Evolutionary conservation across 306 rosid species (phyloP).

Genomic region (Herpetospermum pedunculosum): DNA sequence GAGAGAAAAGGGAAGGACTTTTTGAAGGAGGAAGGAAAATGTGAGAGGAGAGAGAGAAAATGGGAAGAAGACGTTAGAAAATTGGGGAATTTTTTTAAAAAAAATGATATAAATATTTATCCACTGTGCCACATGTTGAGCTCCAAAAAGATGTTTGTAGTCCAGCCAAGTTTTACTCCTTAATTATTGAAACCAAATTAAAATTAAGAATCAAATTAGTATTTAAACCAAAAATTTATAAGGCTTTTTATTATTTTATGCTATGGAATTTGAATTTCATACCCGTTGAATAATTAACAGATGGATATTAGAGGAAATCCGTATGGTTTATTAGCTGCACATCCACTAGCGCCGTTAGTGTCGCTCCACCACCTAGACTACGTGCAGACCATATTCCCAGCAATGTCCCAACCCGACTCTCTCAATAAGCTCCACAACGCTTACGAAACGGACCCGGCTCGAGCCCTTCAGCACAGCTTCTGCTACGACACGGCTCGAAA

Average conservation of each 20-base stretch:
- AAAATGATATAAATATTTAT: too few relatives aligned
- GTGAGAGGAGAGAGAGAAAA: too few relatives aligned
- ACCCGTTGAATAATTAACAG: constrained; percentile 12
- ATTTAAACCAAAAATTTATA: not conserved
- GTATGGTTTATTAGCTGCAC: constrained; percentile 56
- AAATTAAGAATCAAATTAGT: too few relatives aligned
- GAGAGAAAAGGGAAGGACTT: too few relatives aligned
- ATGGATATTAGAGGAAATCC: constrained; percentile 51
- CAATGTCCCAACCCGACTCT: constrained; percentile 16
- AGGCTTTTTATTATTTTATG: not conserved
- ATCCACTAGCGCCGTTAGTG: constrained; percentile 61
- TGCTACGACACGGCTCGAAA: constrained; percentile 46
- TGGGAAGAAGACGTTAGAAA: too few relatives aligned
- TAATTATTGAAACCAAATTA: too few relatives aligned
- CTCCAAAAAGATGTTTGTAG: too few relatives aligned
- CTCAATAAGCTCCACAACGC: constrained; percentile 12
- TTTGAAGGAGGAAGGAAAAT: too few relatives aligned
- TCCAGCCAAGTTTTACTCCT: too few relatives aligned
- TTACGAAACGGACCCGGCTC: constrained; percentile 40
- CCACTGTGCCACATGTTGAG: too few relatives aligned
- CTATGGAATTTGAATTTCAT: not conserved
- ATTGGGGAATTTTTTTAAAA: too few relatives aligned
- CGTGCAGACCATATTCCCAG: constrained; percentile 43
- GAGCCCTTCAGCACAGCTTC: constrained; percentile 37
- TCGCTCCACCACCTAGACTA: constrained; percentile 68